Conservation (phyloP, 345 rosid species). For the Brassica juncea region DNA sequence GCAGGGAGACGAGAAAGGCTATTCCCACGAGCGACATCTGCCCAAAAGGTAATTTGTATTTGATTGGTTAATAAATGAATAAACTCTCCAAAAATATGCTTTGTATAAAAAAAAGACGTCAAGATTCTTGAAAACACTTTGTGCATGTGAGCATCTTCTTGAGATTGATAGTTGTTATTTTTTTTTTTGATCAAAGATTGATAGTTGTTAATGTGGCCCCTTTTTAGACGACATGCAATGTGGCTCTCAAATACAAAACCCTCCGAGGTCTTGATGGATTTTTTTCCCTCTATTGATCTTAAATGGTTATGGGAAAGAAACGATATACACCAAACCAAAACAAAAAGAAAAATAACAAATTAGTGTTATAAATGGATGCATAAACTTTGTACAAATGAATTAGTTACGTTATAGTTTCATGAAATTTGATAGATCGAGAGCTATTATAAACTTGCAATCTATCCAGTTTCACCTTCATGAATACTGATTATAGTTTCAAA, state of each 20-base stretch:
- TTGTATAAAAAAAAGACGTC: neutral
- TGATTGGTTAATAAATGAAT: neutral
- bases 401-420: neutral
- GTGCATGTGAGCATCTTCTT: too few relatives aligned
- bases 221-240: neutral
- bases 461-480: slow-evolving; percentile 6
- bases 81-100: slow-evolving; percentile 6
- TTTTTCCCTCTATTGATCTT: neutral
- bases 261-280: neutral
- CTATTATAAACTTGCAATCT: slow-evolving; percentile 19
- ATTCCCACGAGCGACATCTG: slow-evolving; percentile 12
- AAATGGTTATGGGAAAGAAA: neutral
- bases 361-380: neutral
- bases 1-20: neutral
- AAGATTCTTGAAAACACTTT: neutral
- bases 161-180: too few relatives aligned
- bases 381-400: neutral
- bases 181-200: neutral
- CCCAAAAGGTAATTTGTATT: slow-evolving; percentile 1
- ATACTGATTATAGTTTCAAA: slow-evolving; percentile 2
- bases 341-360: neutral
- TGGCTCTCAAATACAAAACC: neutral
- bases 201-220: slow-evolving; percentile 13
- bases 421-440: neutral
- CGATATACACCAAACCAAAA: neutral